Evolutionary conservation across 2,329 filamentous ascomycete species (phyloP).

Genomic region (Dothiorella sarmentorum): DNA sequence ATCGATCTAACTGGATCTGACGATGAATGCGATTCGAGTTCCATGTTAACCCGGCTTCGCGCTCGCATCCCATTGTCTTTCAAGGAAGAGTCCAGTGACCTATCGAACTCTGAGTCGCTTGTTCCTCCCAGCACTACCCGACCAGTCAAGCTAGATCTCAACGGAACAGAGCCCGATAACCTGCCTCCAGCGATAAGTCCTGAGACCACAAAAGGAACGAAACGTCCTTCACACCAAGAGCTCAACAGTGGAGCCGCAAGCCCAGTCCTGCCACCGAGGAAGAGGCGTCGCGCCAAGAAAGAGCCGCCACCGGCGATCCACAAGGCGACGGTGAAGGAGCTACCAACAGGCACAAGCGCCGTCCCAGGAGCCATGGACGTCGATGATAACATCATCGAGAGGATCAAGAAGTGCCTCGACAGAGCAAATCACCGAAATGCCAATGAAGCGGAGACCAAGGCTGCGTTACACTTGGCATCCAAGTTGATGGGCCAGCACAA

Average conservation of each 20-base stretch:
- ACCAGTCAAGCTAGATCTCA: not conserved
- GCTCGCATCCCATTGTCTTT: too few species aligned
- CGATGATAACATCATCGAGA: slow-evolving; percentile 12
- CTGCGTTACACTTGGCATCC: slow-evolving; percentile 4
- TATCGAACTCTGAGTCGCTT: too few species aligned
- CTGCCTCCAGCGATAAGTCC: too few species aligned
- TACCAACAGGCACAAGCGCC: not conserved
- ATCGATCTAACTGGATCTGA: too few species aligned
- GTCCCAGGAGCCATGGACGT: not conserved
- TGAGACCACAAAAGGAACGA: not conserved
- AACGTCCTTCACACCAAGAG: not conserved
- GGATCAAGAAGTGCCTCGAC: slow-evolving; percentile 21
- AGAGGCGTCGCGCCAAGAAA: not conserved
- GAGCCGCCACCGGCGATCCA: not conserved
- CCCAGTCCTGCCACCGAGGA: not conserved
- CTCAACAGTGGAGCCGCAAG: not conserved
- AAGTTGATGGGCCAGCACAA: slow-evolving; percentile 20
- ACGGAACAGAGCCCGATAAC: not conserved
- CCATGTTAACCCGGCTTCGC: too few species aligned
- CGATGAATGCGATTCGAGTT: too few species aligned
- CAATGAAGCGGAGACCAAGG: slow-evolving; percentile 12
- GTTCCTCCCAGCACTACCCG: too few species aligned
- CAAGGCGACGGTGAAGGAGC: not conserved
- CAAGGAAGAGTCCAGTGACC: too few species aligned
- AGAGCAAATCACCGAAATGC: slow-evolving; percentile 9